phyloP scores from a whole-genome alignment of 441 rosid species.

The Jatropha multifida region DNA sequence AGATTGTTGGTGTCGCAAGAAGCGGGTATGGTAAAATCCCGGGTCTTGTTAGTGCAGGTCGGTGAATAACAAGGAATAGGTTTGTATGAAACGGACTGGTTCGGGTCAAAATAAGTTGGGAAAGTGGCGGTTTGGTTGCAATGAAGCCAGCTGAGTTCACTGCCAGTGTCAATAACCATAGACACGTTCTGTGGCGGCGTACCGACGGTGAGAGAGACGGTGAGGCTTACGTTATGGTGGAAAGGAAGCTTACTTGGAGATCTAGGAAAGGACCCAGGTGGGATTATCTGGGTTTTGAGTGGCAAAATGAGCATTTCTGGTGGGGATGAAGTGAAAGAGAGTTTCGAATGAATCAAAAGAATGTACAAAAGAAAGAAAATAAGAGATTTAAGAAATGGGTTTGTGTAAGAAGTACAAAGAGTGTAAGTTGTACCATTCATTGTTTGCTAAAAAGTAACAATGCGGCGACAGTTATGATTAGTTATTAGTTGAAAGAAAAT shows the following conservation, averaged over 20 bases:
- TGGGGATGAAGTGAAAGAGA: conserved; percentile 18
- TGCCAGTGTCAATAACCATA: conserved; percentile 89
- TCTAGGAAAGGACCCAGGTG: conserved; percentile 40
- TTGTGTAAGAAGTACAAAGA: conserved; percentile 13
- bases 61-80: conserved; percentile 67
- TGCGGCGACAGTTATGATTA: not conserved
- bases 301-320: conserved; percentile 46
- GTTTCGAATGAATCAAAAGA: not conserved
- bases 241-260: conserved; percentile 72
- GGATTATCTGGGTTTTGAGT: conserved; percentile 47
- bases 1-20: conserved; percentile 70
- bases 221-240: conserved; percentile 76
- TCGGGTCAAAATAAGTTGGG: conserved; percentile 51
- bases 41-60: conserved; percentile 61
- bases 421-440: no score
- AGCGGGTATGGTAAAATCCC: conserved; percentile 73
- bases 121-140: conserved; percentile 50
- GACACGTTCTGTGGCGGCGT: conserved; percentile 85
- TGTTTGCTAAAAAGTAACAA: no score
- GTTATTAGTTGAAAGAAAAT: not conserved
- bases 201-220: conserved; percentile 70
- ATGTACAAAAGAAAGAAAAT: conserved; percentile 16
- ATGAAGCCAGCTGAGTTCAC: conserved; percentile 88
- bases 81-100: conserved; percentile 57
- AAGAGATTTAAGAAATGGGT: conserved; percentile 30